Percentiles rank a stretch among this genome's conserved stretches.
Conservation (phyloP, 148 eudicot species). For the Nepenthes mirabilis region DNA sequence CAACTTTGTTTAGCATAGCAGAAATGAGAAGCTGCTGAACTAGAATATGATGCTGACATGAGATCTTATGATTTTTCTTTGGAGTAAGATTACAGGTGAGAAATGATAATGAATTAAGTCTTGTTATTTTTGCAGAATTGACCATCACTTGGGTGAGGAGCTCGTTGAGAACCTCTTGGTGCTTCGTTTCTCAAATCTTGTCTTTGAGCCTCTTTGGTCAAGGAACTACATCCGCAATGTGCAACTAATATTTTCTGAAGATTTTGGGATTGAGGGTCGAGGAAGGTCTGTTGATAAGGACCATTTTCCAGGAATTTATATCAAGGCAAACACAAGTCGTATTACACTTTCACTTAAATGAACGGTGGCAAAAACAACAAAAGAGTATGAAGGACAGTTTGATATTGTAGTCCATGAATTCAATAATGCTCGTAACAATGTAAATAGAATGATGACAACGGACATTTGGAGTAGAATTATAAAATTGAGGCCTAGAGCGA, state of each 20-base stretch:
- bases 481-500: too few relatives aligned
- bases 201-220: conserved; percentile 28
- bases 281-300: conserved; percentile 2
- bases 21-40: too few relatives aligned
- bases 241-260: conserved; percentile 19
- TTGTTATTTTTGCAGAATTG: conserved; percentile 19
- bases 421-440: too few relatives aligned
- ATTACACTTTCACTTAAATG: too few relatives aligned
- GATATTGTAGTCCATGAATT: too few relatives aligned
- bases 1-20: not conserved
- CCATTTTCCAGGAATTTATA: not conserved
- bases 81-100: not conserved
- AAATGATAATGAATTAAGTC: not conserved
- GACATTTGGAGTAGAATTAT: too few relatives aligned
- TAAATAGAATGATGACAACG: too few relatives aligned
- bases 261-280: conserved; percentile 7
- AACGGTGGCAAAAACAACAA: too few relatives aligned
- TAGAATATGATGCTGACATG: too few relatives aligned
- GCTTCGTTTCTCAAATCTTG: conserved; percentile 30
- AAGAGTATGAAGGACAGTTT: too few relatives aligned
- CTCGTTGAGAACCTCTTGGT: conserved; percentile 31
- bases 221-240: conserved; percentile 24
- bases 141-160: conserved; percentile 31
- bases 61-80: not conserved
- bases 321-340: too few relatives aligned